Base-by-base conservation (phyloP, 2,329 filamentous ascomycete species). In the Aspergillus pseudoterreus region DNA sequence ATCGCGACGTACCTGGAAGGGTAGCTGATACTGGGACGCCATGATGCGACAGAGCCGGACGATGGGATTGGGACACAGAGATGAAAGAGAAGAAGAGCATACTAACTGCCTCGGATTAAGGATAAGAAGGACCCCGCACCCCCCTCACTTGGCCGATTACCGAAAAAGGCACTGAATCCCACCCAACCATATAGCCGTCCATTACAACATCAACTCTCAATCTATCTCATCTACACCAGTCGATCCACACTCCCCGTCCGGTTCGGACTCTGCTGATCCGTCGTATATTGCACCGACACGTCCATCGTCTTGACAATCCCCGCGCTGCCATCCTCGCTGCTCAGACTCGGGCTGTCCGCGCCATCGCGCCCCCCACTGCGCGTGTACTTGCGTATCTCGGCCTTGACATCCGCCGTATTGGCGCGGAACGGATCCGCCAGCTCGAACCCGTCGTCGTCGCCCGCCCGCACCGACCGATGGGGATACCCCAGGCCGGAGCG, bases 11-110 rank as follows among this genome's bases (percentile, higher is more conserved):
- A 72, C 70, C 64, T 69, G 57, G 55, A 73, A 73, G 4, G 71
- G 71, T 2, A 73, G 53, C 44, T 70, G 49, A 36, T 72, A 72
- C 36, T 70, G 51, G 11, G 63, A 61, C 24, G 65, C 57, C 69
- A 71, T 72, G 42, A 35, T 45, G 24, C 33, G 3, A 33, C 43
- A 30, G 27, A 30, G 22, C 6, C 22, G 8, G 27, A 30, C 22
- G 27, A 30, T 30, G 10, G 27, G 9, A 30, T 30, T 30, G 27
- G 8, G 3, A 30, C 1, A 30, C 11, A 30, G 10, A 11, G 9
- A 30, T 30, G 27, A 30, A 9, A 30, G 27, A 30, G 9, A 30
- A 30, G 27, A 30, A 30, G 27, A 10, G 4, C 22, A 22, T 22
- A 22, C 22, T 22, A 6, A 22, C 22, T 22, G 2, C 22, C 6